Evolutionary conservation across 805 yeast species (phyloP), one percentile per base, ranked within the genome.

Genomic region (Monosporozyma yasuniensis): DNA sequence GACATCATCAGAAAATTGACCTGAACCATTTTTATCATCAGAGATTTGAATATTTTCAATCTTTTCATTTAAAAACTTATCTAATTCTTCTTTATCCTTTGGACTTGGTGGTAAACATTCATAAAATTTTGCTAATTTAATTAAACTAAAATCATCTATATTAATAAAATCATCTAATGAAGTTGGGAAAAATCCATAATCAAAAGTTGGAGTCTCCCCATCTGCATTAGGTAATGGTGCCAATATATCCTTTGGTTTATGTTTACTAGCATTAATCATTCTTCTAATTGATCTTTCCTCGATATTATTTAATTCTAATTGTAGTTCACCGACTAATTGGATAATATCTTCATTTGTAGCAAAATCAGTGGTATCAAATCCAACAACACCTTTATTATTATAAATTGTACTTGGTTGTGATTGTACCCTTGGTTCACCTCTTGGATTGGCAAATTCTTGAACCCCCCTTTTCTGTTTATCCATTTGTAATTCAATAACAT

Each of bases 251-350:
- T 68, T 68, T 10, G 68, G 66, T 0, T 64, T 62, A 0, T 61
- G 56, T 50, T 80, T 71, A 23, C 74, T 73, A 1, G 85, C 71
- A 62, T 89, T 89, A 54, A 78, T 76, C 3, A 81, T 70, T 65
- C 98, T 75, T 55, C 85, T 75, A 42, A 86, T 76, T 16, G 84
- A 77, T 56, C 95, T 76, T 56, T 86, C 87, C 61, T 90, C 98
- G 32, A 85, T 64, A 22, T 76, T 71, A 48, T 86, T 90, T 60
- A 90, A 73, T 67, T 90, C 97, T 8, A 87, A 86, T 67, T 90
- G 97, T 50, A 90, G 70, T 65, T 90, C 98, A 10, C 87, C 87
- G 12, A 89, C 97, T 44, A 90, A 72, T 61, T 87, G 91, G 3
- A 85, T 85, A 11, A 90, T 69, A 61, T 91, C 98, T 51, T 86